Evolutionary conservation across 2,329 filamentous ascomycete genomes (phyloP), one percentile per base, ranked within the genome.

Genomic region (Penicillium italicum): DNA sequence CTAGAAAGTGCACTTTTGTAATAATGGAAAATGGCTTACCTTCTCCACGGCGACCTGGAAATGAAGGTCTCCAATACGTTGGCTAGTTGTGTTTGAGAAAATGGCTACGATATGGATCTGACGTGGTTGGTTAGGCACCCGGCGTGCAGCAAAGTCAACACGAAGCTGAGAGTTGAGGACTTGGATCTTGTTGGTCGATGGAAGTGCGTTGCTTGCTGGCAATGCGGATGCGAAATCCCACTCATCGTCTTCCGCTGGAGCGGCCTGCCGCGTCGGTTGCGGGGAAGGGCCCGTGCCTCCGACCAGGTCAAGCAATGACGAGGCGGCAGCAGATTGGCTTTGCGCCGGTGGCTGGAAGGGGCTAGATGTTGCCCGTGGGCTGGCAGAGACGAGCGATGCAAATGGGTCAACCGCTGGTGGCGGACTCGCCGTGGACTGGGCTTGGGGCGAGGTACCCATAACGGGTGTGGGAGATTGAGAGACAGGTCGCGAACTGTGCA

Each of bases 31-130:
- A 53, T 31, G 47, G 60, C 74, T 62, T 77, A 95, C 92, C 84
- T 93, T 97, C 57, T 93, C 94, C 30, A 97, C 93, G 3, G 94
- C 94, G 37, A 96, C 81, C 72, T 96, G 90, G 68, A 97, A 96
- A 56, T 93, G 91, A 30, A 99, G 78, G 61, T 95, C 89, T 3
- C 83, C 82, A 22, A 99, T 82, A 0, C 85, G 82, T 66, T 89
- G 82, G 2, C 82, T 75, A 0, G 86, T 88, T 57, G 84, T 88
- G 71, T 96, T 99, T 18, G 90, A 91, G 71, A 97, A 96, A n/a
- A 83, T 80, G 60, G 91, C 90, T 4, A 85, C 77, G 44, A 97
- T 83, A 30, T 83, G 80, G 42, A 97, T 84, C 3, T 69, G 84
- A 75, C 61, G 84, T 77, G 53, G 76, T 74, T 57, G 80, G 69